Evolutionary conservation across 169 alveolate genomes (phyloP).

Genomic region (Plasmodium knowlesi): DNA sequence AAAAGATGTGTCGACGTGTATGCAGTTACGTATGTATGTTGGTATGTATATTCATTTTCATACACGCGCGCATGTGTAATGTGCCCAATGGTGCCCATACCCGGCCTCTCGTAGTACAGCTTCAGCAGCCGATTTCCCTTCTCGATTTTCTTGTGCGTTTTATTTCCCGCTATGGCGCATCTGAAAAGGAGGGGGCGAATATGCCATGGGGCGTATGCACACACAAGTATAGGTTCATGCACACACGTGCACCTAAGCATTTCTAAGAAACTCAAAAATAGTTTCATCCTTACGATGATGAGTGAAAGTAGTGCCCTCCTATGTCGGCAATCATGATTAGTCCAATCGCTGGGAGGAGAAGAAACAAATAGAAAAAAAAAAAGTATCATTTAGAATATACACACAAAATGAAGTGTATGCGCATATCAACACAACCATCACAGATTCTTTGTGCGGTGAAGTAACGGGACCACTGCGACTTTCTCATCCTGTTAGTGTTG

Average conservation of each 20-base stretch:
- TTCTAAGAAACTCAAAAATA: not conserved
- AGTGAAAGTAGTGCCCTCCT: conserved; percentile 71
- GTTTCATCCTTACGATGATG: conserved; percentile 70
- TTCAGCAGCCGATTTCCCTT: conserved; percentile 55
- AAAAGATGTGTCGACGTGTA: not conserved
- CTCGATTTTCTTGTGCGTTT: conserved; percentile 74
- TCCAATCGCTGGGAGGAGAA: conserved; percentile 44
- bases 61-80: not conserved
- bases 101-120: conserved; percentile 65
- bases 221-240: not conserved
- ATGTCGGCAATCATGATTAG: conserved; percentile 76
- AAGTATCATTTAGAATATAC: not conserved
- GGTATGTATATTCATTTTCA: not conserved
- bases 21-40: not conserved
- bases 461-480: not conserved
- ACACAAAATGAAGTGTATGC: not conserved
- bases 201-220: not conserved
- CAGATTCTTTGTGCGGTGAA: not conserved
- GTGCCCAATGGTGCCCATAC: not conserved
- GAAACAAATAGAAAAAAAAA: conserved; percentile 2
- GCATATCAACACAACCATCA: not conserved
- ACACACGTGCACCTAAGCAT: not conserved
- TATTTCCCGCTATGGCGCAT: conserved; percentile 74
- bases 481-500: not conserved
- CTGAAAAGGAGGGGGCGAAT: conserved; percentile 8